A percentile compares a stretch with the other conserved stretches of the same genome.
These are phyloP conservation scores for Suhomyces terraborum DNA, from an alignment of 1,139 yeast species.

Conservation along the genomic window DNA sequence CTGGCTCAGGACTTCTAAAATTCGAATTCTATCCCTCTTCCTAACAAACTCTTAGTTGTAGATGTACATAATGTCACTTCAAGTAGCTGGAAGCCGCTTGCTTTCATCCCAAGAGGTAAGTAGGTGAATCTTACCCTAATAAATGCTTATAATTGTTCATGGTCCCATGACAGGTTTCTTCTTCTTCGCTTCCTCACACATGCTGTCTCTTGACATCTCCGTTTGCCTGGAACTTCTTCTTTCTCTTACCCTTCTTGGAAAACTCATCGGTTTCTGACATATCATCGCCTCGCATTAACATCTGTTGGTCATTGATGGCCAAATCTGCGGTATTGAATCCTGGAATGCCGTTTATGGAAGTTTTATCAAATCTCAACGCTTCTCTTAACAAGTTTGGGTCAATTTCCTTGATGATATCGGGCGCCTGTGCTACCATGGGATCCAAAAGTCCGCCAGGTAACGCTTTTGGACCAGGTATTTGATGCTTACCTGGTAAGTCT, in stretches of 20 bases:
- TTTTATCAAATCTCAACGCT: conserved; percentile 64
- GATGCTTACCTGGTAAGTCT: conserved; percentile 82
- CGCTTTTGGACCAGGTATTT: conserved; percentile 58
- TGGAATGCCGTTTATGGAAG: conserved; percentile 72
- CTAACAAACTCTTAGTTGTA: too few species aligned
- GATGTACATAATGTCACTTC: too few species aligned
- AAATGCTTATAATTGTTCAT: too few species aligned
- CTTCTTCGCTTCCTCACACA: conserved; percentile 11
- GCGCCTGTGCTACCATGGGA: conserved; percentile 43
- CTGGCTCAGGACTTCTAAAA: too few species aligned
- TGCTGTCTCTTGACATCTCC: conserved; percentile 46
- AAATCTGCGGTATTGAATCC: conserved; percentile 73
- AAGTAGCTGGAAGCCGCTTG: too few species aligned
- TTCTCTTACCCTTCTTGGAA: conserved; percentile 37
- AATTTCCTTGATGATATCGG: conserved; percentile 50
- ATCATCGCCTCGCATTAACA: conserved; percentile 47
- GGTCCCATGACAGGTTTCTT: too few species aligned
- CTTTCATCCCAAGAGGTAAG: too few species aligned
- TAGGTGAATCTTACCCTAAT: too few species aligned
- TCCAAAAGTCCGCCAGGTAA: conserved; percentile 55
- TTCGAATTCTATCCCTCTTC: too few species aligned
- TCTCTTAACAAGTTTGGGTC: conserved; percentile 51
- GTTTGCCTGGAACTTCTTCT: conserved; percentile 33
- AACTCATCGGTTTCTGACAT: conserved; percentile 40
- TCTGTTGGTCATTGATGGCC: conserved; percentile 60